Percentiles rank a stretch among this genome's conserved stretches.
Conservation (phyloP, 495 filamentous ascomycete genomes). For the Cercophora sp. region DNA sequence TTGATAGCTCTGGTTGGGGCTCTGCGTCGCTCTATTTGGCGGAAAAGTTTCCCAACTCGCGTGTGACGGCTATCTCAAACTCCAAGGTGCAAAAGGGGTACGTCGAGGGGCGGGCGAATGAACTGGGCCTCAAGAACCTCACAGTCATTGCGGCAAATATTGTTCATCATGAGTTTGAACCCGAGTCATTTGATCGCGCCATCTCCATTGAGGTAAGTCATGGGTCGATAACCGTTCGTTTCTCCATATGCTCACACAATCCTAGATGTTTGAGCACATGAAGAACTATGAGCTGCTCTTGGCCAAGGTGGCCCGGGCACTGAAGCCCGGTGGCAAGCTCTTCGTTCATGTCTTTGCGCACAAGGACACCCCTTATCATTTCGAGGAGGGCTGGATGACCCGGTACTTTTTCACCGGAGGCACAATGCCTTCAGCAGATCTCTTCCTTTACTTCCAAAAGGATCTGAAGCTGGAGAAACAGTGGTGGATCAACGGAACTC, state of each 20-base stretch:
- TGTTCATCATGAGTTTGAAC: constrained; percentile 56
- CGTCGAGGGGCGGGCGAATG: constrained; percentile 53
- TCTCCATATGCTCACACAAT: not conserved
- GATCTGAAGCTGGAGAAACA: constrained; percentile 54
- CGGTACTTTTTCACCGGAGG: constrained; percentile 65
- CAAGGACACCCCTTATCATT: constrained; percentile 59
- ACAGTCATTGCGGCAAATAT: constrained; percentile 59
- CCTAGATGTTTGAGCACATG: constrained; percentile 65
- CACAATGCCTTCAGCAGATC: constrained; percentile 63
- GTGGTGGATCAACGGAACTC: constrained; percentile 62
- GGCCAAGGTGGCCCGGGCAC: constrained; percentile 51
- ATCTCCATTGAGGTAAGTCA: constrained; percentile 55
- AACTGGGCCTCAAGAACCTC: constrained; percentile 52
- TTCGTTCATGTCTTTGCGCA: constrained; percentile 65
- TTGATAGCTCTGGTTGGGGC: constrained; percentile 65
- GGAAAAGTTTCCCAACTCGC: constrained; percentile 51
- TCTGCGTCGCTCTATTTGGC: constrained; percentile 59
- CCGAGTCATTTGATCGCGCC: constrained; percentile 53
- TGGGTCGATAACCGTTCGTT: no score
- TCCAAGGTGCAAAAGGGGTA: constrained; percentile 59
- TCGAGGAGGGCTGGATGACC: constrained; percentile 69
- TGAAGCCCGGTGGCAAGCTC: constrained; percentile 57
- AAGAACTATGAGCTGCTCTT: constrained; percentile 66
- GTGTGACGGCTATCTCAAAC: constrained; percentile 62
- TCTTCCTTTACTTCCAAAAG: constrained; percentile 61